Evolutionary conservation across 176 grass and related monocot species (phyloP).

Genomic region (Saccharum officinarum): DNA sequence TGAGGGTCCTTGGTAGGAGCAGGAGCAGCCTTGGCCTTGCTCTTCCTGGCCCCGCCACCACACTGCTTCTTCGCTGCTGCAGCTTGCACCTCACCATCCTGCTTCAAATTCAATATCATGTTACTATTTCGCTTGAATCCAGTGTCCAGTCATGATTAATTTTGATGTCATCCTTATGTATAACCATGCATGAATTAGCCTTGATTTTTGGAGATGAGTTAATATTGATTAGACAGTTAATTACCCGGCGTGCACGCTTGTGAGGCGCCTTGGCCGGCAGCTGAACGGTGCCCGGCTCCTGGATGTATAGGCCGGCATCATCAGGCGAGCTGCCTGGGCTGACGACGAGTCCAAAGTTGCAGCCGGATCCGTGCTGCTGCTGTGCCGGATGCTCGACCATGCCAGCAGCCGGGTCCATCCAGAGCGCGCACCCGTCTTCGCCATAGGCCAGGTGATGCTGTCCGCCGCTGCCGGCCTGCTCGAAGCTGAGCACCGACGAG

Average conservation of each 20-base stretch:
- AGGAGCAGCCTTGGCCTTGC: slow-evolving; percentile 63
- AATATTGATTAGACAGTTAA: not conserved
- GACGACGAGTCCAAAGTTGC: slow-evolving; percentile 46
- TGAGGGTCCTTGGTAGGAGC: slow-evolving; percentile 66
- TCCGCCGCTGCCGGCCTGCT: slow-evolving; percentile 36
- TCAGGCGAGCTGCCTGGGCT: slow-evolving; percentile 34
- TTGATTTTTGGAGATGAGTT: not conserved
- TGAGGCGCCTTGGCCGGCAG: slow-evolving; percentile 32
- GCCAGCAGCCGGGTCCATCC: slow-evolving; percentile 54
- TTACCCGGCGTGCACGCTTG: slow-evolving; percentile 54
- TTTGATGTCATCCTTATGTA: not conserved
- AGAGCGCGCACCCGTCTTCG: slow-evolving; percentile 62
- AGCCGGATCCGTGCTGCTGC: not conserved
- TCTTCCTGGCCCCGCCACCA: slow-evolving; percentile 53
- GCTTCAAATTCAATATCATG: not conserved
- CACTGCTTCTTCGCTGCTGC: slow-evolving; percentile 77
- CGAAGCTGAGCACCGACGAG: slow-evolving; percentile 91
- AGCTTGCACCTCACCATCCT: slow-evolving; percentile 48
- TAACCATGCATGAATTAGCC: not conserved
- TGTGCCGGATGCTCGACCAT: slow-evolving; percentile 41
- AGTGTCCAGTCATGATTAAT: not conserved
- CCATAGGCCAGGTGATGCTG: slow-evolving; percentile 22
- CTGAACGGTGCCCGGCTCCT: slow-evolving; percentile 37
- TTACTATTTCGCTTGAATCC: not conserved
- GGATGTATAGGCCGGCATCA: slow-evolving; percentile 14